Conservation (phyloP, 164 flowering plant species). For the Taxillus chinensis region DNA sequence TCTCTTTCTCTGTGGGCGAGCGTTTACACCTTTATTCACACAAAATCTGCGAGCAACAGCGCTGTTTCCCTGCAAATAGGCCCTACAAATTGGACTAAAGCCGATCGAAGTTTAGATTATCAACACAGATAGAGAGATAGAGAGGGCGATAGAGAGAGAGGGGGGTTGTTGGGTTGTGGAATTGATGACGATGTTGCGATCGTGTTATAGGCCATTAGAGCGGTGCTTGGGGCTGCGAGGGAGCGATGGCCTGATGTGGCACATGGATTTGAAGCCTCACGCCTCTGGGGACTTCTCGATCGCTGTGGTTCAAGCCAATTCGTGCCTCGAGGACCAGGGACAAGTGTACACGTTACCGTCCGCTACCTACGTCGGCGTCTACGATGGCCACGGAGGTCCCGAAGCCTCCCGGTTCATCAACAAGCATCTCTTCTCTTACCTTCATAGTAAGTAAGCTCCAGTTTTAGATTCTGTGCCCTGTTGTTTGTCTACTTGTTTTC, state of each 20-base stretch:
- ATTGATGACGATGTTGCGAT: slow-evolving; percentile 16
- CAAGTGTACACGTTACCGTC: slow-evolving; percentile 45
- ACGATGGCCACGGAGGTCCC: slow-evolving; percentile 59
- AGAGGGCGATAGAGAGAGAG: no score
- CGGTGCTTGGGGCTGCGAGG: slow-evolving; percentile 21
- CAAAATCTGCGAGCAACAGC: no score
- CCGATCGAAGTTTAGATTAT: no score
- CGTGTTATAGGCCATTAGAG: slow-evolving; percentile 24
- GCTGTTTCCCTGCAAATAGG: no score
- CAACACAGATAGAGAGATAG: no score
- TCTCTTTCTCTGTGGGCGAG: no score
- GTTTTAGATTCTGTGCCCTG: no score
- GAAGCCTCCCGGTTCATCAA: slow-evolving; percentile 39
- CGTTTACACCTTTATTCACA: no score
- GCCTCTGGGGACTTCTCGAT: slow-evolving; percentile 53
- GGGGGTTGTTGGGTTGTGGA: neutral
- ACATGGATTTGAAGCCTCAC: slow-evolving; percentile 37
- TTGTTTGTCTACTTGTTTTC: no score
- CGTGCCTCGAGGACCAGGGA: slow-evolving; percentile 43
- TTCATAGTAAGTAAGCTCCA: slow-evolving; percentile 24
- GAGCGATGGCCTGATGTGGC: slow-evolving; percentile 37
- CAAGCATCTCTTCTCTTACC: slow-evolving; percentile 24
- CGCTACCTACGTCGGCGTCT: slow-evolving; percentile 47
- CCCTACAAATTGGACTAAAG: no score
- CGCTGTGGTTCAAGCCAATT: slow-evolving; percentile 57